A percentile compares a stretch with the other conserved stretches of the same genome.
Conservation (phyloP, 495 filamentous ascomycete genomes). For the Aspergillus cavernicola region DNA sequence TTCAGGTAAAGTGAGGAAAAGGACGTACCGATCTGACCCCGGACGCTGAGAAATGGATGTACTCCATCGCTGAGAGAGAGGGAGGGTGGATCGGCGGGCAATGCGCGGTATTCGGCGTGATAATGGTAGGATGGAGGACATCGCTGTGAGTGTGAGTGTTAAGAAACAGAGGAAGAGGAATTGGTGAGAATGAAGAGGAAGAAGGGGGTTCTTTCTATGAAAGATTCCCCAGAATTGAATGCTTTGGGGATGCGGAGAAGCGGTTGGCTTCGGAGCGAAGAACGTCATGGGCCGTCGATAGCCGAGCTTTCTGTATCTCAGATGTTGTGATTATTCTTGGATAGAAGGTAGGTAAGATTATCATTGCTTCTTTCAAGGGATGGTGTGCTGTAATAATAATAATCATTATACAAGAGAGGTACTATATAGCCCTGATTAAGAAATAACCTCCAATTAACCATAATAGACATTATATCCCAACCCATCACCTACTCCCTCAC, state of each 20-base stretch:
- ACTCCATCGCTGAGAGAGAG: slow-evolving; percentile 42
- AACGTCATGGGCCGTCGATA: slow-evolving; percentile 1
- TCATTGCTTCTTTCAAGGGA: no score
- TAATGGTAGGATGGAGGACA: neutral
- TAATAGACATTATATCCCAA: no score
- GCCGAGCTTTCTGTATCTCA: neutral
- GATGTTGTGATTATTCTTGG: no score
- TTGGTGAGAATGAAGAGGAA: neutral
- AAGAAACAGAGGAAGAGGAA: neutral
- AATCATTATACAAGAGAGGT: no score
- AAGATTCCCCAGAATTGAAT: slow-evolving; percentile 1
- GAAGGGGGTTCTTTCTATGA: neutral
- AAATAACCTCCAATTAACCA: no score
- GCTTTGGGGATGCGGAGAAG: neutral
- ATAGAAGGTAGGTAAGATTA: no score
- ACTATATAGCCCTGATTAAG: no score
- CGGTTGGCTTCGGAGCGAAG: neutral
- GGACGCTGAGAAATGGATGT: slow-evolving; percentile 64
- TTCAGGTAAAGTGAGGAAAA: neutral
- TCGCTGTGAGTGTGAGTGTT: neutral
- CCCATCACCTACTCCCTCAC: no score
- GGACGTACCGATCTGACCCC: slow-evolving; percentile 52
- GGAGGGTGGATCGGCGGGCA: neutral
- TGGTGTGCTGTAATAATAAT: no score
- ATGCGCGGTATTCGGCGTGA: neutral